Evolutionary conservation across 768 basidiomycete species (phyloP), one percentile per base, ranked within the genome.

Genomic region (Macrolepiota dolichaula): DNA sequence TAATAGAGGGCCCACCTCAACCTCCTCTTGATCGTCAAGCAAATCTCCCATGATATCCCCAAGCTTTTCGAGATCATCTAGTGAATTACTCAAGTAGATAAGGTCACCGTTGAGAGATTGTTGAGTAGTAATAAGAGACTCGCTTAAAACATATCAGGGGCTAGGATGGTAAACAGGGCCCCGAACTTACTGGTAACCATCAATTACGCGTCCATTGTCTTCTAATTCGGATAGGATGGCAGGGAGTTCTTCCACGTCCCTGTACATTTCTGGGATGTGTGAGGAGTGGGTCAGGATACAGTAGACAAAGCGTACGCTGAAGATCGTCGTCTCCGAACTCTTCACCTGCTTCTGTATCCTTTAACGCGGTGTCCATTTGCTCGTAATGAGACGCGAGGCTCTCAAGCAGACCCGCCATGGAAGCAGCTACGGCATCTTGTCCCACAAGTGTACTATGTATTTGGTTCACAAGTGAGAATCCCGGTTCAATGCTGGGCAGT

Each of bases 21-120:
- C 82, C 5, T 73, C 72, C 56, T 89, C 82, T 68, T 92, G 90
- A 13, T 79, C 82, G 46, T 81, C 78, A 4, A 94, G 71, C 88
- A 94, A 91, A 55, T 88, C 87, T 0, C 78, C 76, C 86, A 94
- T 91, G 55, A 92, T 89, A 19, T 88, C 85, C 1, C 86, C 92
- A 3, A 94, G 79, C 65, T 88, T 86, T 51, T 93, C 90, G 19
- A 94, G 77, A 66, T 90, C 84, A 53, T 85, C 80, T 29, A 94
- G 72, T 13, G 78, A 80, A 36, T 66, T 72, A 13, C 73, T 68
- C 22, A 88, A 81, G 42, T 78, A 76, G 19, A 81, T 77, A 9
- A 91, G 65, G 64, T 81, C 80, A 55, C 77, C 75, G 62, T 79
- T 77, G 11, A 77, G 75, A 4, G 69, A 66, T 13, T 74, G 72